Conservation (phyloP, 2,329 filamentous ascomycete genomes). For the Pseudogymnoascus sp. region DNA sequence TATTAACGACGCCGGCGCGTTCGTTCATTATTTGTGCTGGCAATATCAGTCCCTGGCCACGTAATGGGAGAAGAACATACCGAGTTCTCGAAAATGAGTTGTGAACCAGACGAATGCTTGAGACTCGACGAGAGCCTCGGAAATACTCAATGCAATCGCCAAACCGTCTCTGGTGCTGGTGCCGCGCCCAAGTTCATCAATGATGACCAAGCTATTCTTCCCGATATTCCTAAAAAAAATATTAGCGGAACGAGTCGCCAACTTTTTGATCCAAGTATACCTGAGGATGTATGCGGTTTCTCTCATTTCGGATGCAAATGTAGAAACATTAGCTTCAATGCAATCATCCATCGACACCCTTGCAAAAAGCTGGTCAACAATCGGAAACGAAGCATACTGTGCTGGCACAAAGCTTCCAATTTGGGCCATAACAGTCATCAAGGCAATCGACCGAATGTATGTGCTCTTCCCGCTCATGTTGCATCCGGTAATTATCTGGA, state of each 20-base stretch:
- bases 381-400: constrained; percentile 69
- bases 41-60: constrained; percentile 7
- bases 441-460: constrained; percentile 76
- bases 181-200: constrained; percentile 87
- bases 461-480: constrained; percentile 99
- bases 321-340: constrained; percentile 84
- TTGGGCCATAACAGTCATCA: constrained; percentile 89
- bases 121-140: constrained; percentile 76
- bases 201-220: constrained; percentile 64
- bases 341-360: constrained; percentile 79
- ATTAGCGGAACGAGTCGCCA: background rate
- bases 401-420: constrained; percentile 87
- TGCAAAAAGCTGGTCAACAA: constrained; percentile 78
- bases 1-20: constrained; percentile 68
- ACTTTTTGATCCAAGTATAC: constrained; percentile 23
- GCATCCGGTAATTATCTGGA: constrained; percentile 89
- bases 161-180: constrained; percentile 85
- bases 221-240: constrained; percentile 55
- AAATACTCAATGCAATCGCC: constrained; percentile 80
- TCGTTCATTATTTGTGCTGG: constrained; percentile 62
- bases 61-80: constrained; percentile 26
- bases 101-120: constrained; percentile 81
- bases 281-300: constrained; percentile 89
- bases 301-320: constrained; percentile 89
- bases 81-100: constrained; percentile 80